These are phyloP conservation scores for Kickxella alabastrina DNA, from an alignment of 192 early-diverging fungal species.

Conservation along the genomic window DNA sequence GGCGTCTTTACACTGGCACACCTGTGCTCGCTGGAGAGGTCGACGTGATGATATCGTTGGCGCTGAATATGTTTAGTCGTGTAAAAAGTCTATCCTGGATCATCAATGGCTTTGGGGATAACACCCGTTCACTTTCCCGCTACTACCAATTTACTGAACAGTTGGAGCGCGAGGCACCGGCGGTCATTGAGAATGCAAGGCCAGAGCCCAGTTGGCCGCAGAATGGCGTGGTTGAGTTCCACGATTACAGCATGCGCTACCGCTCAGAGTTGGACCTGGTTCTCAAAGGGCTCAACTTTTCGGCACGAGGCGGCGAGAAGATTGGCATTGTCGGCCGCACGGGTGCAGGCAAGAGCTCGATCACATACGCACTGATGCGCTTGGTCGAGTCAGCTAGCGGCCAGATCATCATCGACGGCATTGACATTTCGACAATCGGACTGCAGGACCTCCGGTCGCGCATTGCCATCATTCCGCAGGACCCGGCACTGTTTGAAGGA, in stretches of 20 bases:
- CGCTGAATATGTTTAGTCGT: not conserved
- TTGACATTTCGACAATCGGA: conserved; percentile 54
- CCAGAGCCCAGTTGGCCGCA: conserved; percentile 65
- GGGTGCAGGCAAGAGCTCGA: conserved; percentile 61
- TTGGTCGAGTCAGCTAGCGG: conserved; percentile 58
- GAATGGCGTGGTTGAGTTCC: conserved; percentile 65
- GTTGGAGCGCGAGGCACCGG: not conserved
- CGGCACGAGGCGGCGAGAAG: conserved; percentile 28
- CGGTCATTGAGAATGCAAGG: conserved; percentile 32
- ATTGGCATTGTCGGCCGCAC: conserved; percentile 50
- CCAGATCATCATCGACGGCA: conserved; percentile 58
- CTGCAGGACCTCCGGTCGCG: conserved; percentile 51
- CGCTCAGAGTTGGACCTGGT: conserved; percentile 71
- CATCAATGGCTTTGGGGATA: not conserved
- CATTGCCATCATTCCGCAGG: conserved; percentile 82
- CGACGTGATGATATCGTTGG: not conserved
- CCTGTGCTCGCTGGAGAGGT: not conserved
- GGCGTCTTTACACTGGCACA: not conserved
- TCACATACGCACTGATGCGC: conserved; percentile 59
- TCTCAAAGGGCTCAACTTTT: conserved; percentile 50
- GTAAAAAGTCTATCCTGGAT: not conserved
- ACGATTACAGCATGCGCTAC: conserved; percentile 75
- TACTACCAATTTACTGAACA: conserved; percentile 3
- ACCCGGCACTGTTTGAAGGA: conserved; percentile 65
- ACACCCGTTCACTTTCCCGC: not conserved